Evolutionary conservation across 164 flowering plant species (phyloP), one percentile per base, ranked within the genome.

Genomic region (Taxillus chinensis): DNA sequence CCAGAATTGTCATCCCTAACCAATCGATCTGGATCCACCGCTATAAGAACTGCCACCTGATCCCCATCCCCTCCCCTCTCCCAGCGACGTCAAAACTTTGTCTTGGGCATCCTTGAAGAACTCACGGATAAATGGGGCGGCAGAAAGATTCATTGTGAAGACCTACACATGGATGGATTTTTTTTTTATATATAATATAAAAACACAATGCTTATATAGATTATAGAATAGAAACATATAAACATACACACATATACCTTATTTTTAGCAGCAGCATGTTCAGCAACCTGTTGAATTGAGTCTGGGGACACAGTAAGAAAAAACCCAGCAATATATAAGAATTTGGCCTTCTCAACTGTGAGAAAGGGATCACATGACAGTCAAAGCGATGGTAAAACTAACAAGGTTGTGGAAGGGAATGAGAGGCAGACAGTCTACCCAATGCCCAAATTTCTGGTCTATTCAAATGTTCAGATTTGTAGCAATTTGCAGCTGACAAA

Each of bases 271-370:
- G 86, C 89, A 8, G 86, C 88, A 73, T 86, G 92, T 53, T 79
- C 86, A 72, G 88, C 90, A 39, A 88, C 96, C 57, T 84, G 81
- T 41, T 64, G 80, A 55, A 86, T 82, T 65, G 99, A 93, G 2
- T 89, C 99, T 0, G 95, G 92, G 8, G 99, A 93, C 27, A 90
- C 99, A 6, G 98, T 90, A 59, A 93, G 87, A 70, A 90, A 93
- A 73, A 89, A 93, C 8, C 99, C 99, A 74, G 97, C 97, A 70
- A 93, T 89, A 52, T 90, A 93, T 77, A 59, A 73, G 69, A 70
- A 93, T 62, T 89, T 93, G 70, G 97, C 99, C 82, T 87, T 90
- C 67, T 90, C 97, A 79, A 93, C 98, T 92, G 84, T 66, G 5
- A 55, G 67, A 52, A 63, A 16, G 39, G 41, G 58, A 58, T 15